Evolutionary conservation across 805 yeast genomes (phyloP), one percentile per base, ranked within the genome.

Genomic region (Sungouiella thailandica): DNA sequence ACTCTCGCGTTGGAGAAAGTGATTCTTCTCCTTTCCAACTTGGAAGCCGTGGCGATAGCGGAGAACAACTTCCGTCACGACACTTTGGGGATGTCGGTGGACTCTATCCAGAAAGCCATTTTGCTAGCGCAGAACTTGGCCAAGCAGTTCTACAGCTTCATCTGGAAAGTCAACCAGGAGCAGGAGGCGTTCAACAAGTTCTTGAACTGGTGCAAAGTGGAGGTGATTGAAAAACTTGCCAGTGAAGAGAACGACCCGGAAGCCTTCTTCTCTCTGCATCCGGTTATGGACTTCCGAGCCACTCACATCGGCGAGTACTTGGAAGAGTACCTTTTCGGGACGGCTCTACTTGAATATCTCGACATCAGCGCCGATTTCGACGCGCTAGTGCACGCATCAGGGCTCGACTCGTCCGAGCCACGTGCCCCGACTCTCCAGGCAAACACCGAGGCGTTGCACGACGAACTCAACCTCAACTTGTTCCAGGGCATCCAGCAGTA

Each of bases 1-100:
- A 60, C 80, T 6, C 77, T 82, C 3, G 66, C 78, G 0, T 50
- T 72, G 16, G 87, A 83, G 39, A 68, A 79, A 35, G 43, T 78
- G 20, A 55, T 81, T 2, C 50, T 78, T 0, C 48, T 72, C 11
- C 43, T 77, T 2, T 58, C 59, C n/a, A 58, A 63, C 4, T 41
- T 78, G 10, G 55, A 55, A 23, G 68, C 77, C 3, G 32, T 65
- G 3, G 32, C 46, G 5, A 35, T 36, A 7, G 26, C 50, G 2
- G 44, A 43, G 7, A 31, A 25, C 3, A 27, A 29, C 16, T 17
- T 32, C 17, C 28, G 31, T 17, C 32, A 28, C 7, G 37, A 34
- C 8, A 13, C 34, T 5, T 35, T 39, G 20, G 50, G 50, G 3
- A 39, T 45, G 10, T 23, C 31, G 2, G 10, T 35, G n/a, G 31